Base-by-base conservation (phyloP, 257 asterid species). In the Nicotiana paniculata region DNA sequence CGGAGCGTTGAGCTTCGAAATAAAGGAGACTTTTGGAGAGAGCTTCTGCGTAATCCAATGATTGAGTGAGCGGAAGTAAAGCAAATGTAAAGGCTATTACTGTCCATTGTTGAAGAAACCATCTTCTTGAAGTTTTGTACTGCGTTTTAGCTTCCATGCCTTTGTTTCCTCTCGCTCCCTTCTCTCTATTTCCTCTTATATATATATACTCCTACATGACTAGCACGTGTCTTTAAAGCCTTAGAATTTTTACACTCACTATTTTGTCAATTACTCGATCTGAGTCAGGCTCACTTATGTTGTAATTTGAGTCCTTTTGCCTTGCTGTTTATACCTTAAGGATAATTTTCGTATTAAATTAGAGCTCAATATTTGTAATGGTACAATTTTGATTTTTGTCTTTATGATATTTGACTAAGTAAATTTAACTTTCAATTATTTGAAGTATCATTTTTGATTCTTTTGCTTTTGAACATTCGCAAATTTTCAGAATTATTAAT, bases 1-100 rank as follows among this genome's bases (percentile, higher is more conserved):
- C 99, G 84, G 98, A 96, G 77, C 98, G 97, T 79, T 93, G 98
- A 7, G 98, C 96, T 88, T 96, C 99, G 68, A 89, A 96, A 89
- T 94, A 95, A 65, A 96, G 90, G 87, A 96, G 92, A 55, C 97
- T 95, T 83, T 95, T 95, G 24, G 93, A 85, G 26, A 95, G 97
- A 10, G 99, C 98, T 6, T 93, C 96, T 7, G 84, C 84, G 69
- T 96, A 96, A 57, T 89, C 80, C 48, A 85, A 82, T 3, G 85
- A 75, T 11, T 83, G 87, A 84, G 92, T 86, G 1, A 76, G 55
- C 16, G 85, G 79, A 68, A 82, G 37, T 39, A 68, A 87, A 61
- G 86, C 72, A 53, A 87, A 81, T 83, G 89, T 81, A 83, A 82
- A 83, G 15, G 85, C 80, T 8, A 87, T 7, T 32, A 82, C 37